These are phyloP conservation scores for Kokia cookei DNA, from an alignment of 441 rosid species.

Conservation along the genomic window DNA sequence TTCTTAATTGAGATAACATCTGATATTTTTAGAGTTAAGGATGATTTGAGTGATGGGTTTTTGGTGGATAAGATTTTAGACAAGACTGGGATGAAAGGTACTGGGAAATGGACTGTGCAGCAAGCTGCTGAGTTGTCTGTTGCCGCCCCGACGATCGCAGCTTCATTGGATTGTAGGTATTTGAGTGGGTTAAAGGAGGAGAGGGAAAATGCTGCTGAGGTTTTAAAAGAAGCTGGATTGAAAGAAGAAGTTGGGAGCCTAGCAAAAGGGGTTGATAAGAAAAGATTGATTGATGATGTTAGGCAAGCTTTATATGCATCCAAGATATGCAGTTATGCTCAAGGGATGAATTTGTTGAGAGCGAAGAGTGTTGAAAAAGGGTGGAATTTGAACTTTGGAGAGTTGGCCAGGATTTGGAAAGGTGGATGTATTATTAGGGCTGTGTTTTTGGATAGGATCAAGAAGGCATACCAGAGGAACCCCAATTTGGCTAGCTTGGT, in stretches of 20 bases:
- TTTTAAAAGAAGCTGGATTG: conserved; percentile 72
- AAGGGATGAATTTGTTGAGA: conserved; percentile 91
- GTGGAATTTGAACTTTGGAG: conserved; percentile 83
- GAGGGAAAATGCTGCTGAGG: conserved; percentile 55
- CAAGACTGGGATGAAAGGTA: conserved; percentile 97
- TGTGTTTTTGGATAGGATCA: conserved; percentile 90
- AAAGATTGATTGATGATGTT: conserved; percentile 87
- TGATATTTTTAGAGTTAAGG: conserved; percentile 77
- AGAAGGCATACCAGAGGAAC: conserved; percentile 86
- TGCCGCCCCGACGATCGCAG: conserved; percentile 94
- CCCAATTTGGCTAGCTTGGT: conserved; percentile 79
- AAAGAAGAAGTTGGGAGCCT: conserved; percentile 49
- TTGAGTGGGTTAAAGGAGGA: conserved; percentile 91
- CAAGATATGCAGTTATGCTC: conserved; percentile 90
- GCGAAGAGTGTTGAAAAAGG: conserved; percentile 72
- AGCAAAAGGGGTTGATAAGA: conserved; percentile 54
- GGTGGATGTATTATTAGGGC: conserved; percentile 96
- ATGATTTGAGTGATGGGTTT: conserved; percentile 54
- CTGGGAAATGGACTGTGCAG: conserved; percentile 99
- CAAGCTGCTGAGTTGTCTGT: conserved; percentile 94
- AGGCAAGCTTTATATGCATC: conserved; percentile 90
- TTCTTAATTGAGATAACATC: conserved; percentile 83
- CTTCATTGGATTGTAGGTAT: conserved; percentile 81
- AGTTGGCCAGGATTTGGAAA: conserved; percentile 94
- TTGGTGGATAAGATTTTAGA: conserved; percentile 91